A percentile compares a stretch with the other conserved stretches of the same genome.
phyloP scores from a whole-genome alignment of 2,329 filamentous ascomycete species.

The Blastomyces emzantsi region DNA sequence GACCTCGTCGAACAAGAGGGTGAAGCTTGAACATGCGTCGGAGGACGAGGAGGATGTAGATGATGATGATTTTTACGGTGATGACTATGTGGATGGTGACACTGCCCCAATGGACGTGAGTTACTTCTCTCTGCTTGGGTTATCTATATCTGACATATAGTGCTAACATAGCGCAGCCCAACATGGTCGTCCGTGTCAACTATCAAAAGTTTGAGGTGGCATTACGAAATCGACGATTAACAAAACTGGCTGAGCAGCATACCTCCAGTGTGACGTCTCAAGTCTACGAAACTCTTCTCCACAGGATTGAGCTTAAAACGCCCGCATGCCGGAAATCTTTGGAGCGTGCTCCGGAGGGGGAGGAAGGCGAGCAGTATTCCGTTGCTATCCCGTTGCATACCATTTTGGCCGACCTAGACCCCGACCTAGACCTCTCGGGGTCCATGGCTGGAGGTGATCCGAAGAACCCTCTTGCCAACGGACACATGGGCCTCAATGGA shows the following conservation, averaged over 20 bases:
- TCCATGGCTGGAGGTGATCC: slow-evolving; percentile 29
- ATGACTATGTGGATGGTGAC: slow-evolving; percentile 29
- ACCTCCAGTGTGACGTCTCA: slow-evolving; percentile 66
- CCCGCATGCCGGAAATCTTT: slow-evolving; percentile 51
- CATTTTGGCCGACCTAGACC: slow-evolving; percentile 31
- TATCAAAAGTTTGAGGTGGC: slow-evolving; percentile 76
- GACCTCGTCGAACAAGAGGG: slow-evolving; percentile 15
- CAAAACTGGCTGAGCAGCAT: slow-evolving; percentile 59
- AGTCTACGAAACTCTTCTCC: slow-evolving; percentile 67
- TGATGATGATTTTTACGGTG: slow-evolving; percentile 23
- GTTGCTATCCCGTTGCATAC: slow-evolving; percentile 28
- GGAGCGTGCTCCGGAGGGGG: slow-evolving; percentile 34
- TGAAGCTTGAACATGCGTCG: slow-evolving; percentile 11
- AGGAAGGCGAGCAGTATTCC: slow-evolving; percentile 34
- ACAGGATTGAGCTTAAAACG: slow-evolving; percentile 59
- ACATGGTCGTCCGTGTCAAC: slow-evolving; percentile 69
- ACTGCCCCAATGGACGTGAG: slow-evolving; percentile 33
- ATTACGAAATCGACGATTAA: slow-evolving; percentile 68
- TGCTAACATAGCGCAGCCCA: slow-evolving; percentile 43
- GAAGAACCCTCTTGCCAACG: slow-evolving; percentile 22
- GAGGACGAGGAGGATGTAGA: slow-evolving; percentile 23
- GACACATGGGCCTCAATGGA: slow-evolving; percentile 36
- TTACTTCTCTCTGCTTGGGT: not conserved
- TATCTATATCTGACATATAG: not conserved
- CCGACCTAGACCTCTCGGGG: slow-evolving; percentile 29